Base-by-base conservation (phyloP, 140 eudicot species). In the Anethum foeniculum region DNA sequence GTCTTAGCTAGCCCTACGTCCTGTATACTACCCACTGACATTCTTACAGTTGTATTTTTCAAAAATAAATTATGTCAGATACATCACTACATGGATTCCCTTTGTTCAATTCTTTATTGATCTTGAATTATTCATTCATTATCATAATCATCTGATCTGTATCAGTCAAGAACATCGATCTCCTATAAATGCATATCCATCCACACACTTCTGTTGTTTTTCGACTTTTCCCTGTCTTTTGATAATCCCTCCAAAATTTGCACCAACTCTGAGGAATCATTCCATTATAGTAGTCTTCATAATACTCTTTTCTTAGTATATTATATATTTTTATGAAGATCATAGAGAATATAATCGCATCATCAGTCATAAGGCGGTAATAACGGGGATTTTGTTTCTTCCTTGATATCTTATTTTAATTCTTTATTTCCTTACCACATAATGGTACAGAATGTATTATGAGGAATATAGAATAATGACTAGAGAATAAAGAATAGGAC, bases 41-140 rank as follows among this genome's bases (percentile, higher is more conserved):
- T 75, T 75, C 79, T 52, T 43, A 5, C 79, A 47, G 44, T 75
- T 15, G 13, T 0, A 7, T 47, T 47, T 34, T 48, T 75, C 13
- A 15, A 75, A 15, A 34, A 75, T 41, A 48, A 5, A 43, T n/a
- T 25, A 86, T 78, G 88, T 81, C 87, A 81, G 87, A 80, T 87
- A 82, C 87, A 90, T 82, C 82, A 84, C 82, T 85, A 87, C 89
- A 83, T 80, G 82, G 91, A 88, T 87, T 90, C 93, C 87, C 85
- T 90, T 90, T 87, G 81, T 64, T 56, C 81, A 87, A 68, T 69
- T 81, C 60, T 76, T 62, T 87, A 80, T 86, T 84, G 81, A 73
- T 38, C 75, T 30, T 82, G 69, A 68, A 68, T 68, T 68, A 68
- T 68, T 32, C 74, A 68, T 28, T 68, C 74, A 68, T 68, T 68